Evolutionary conservation across 495 filamentous ascomycete genomes (phyloP), one percentile per base, ranked within the genome.

Genomic region (Aspergillus avenaceus): DNA sequence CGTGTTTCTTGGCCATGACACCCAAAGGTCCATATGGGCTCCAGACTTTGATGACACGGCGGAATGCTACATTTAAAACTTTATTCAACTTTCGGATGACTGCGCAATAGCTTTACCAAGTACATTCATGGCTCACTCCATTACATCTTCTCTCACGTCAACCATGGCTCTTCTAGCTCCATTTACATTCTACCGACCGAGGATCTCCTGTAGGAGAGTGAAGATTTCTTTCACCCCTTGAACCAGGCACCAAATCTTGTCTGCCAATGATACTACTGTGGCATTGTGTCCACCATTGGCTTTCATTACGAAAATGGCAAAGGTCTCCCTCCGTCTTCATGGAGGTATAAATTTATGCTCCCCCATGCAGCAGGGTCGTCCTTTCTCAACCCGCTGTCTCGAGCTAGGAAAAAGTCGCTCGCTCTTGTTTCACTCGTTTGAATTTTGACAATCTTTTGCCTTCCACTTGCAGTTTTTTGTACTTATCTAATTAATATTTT

Each of bases 361-460:
- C 21, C 28, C 45, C 60, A 53, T 36, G 36, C 49, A 18, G 19
- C 23, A 14, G 18, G 34, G 14, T 16, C 26, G 38, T 61, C 63
- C 31, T 47, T 21, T 48, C 47, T 55, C 45, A 49, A 49, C 40
- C 42, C 49, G 42, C 38, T 44, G 19, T 48, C 41, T 46, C 49
- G 26, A 41, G 46, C 49, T 44, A 29, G 26, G 53, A 43, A 47
- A 37, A 56, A 51, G 47, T 61, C 56, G 41, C 47, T 62, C 63
- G 63, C 53, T 59, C 36, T 41, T 52, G 21, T 52, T 70, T 68
- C 70, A 63, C 50, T 71, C 70, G 70, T 73, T 73, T 59, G 28
- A 57, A n/a, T n/a, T n/a, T n/a, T n/a, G n/a, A n/a, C n/a, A n/a
- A n/a, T n/a, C n/a, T n/a, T n/a, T n/a, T n/a, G n/a, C n/a, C 48